phyloP scores from a whole-genome alignment of 768 basidiomycete species.

The Mycena leptocephala region DNA sequence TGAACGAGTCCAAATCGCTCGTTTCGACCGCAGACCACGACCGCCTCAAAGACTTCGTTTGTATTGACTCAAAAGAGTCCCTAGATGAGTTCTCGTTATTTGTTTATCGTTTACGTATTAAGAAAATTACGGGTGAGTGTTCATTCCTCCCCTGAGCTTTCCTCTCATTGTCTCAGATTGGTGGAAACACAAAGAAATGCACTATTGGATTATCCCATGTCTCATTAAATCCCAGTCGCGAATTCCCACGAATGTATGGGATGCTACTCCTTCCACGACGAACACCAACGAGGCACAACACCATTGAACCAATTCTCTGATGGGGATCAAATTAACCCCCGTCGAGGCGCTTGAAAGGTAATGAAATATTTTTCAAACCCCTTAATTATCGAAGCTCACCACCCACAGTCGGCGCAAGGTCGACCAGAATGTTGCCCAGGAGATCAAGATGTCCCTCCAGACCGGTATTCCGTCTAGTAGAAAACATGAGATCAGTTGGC shows the following conservation, averaged over 20 bases:
- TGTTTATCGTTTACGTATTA: background rate
- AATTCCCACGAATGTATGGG: background rate
- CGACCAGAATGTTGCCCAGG: background rate
- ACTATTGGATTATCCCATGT: slow-evolving; percentile 24
- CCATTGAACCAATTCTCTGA: background rate
- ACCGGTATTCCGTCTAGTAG: background rate
- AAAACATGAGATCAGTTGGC: too few species aligned
- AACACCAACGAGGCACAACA: background rate
- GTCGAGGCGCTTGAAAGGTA: background rate
- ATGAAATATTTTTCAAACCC: background rate
- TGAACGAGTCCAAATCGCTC: slow-evolving; percentile 3
- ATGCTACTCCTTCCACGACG: background rate
- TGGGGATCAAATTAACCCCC: background rate
- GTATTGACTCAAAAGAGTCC: slow-evolving; percentile 12
- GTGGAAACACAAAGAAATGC: slow-evolving; percentile 26
- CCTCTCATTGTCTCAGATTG: background rate
- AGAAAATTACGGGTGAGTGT: slow-evolving; percentile 6
- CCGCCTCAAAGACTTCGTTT: background rate
- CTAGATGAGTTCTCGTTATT: background rate
- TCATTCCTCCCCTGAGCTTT: background rate
- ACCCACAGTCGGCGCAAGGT: too few species aligned
- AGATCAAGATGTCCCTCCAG: background rate
- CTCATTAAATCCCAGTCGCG: background rate
- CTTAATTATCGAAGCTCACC: background rate
- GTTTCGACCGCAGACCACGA: background rate